Base-by-base conservation (phyloP, 169 alveolate genomes). In the Plasmodium sp. region DNA sequence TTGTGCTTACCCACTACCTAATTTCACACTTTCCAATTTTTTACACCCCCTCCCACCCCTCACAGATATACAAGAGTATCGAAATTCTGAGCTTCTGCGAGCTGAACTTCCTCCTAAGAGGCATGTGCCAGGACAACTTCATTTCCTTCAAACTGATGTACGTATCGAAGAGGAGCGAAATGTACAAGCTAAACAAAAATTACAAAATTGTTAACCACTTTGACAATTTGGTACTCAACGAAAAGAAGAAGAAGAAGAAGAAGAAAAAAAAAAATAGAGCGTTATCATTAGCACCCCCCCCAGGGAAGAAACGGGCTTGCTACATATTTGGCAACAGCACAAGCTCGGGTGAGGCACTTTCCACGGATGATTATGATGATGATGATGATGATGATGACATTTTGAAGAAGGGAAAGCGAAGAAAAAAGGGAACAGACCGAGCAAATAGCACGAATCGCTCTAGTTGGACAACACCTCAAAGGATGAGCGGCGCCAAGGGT, bases 41-140 rank as follows among this genome's bases (percentile, higher is more conserved):
- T n/a, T 56, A n/a, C 34, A 54, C 58, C 1, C 67, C 12, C 43
- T 51, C 3, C 67, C 39, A 22, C 43, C 41, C 45, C 41, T 58
- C 81, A 27, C 83, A 88, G 94, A 88, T 88, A 58, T 88, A 67
- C 79, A 88, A 80, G 74, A 88, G 75, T 43, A 54, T 62, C 6
- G 94, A 88, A 88, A 39, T 88, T 41, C 22, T 88, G 72, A 88
- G 72, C 56, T 81, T 88, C 51, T 77, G 94, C 51, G 94, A 88
- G 27, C 39, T 88, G 62, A 88, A 39, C 54, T 43, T 81, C 51
- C 81, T 88, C 7, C 74, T 88, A 79, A 88, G 71, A 58, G 86
- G 90, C n/a, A 88, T 88, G 94, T 88, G 83, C 22, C 83, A 88
- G 36, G 94, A 88, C 62, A 62, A 45, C 3, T 88, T 88, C 48